Conservation (phyloP, 2,329 filamentous ascomycete genomes). For the Samsoniella hepiali region DNA sequence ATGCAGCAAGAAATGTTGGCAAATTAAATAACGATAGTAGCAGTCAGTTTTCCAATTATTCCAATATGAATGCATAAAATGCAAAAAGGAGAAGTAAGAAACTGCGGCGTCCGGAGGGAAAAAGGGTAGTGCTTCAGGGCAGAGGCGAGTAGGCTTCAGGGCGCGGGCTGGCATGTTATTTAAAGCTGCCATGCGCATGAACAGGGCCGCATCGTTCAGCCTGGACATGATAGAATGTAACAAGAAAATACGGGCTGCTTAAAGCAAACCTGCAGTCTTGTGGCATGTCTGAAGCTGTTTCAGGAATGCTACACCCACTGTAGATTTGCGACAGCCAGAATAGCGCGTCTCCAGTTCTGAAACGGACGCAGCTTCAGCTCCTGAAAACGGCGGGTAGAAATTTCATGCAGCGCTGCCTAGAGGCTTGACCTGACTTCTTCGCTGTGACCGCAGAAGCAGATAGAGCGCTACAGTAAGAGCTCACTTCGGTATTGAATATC, state of each 20-base stretch:
- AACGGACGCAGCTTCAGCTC: constrained; percentile 16
- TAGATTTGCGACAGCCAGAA: constrained; percentile 6
- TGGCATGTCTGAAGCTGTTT: constrained; percentile 12
- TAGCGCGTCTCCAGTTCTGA: constrained; percentile 13
- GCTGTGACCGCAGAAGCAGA: background rate
- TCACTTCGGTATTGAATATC: background rate
- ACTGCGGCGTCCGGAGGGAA: background rate
- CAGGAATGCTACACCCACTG: background rate
- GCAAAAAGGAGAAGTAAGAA: background rate
- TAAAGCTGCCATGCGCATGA: constrained; percentile 5
- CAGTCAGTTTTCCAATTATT: background rate
- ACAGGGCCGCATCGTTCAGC: background rate
- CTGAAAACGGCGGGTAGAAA: background rate
- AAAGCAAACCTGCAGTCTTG: background rate
- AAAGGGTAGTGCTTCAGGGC: background rate
- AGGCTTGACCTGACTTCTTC: background rate
- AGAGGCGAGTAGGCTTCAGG: background rate
- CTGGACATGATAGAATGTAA: background rate
- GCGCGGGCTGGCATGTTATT: background rate
- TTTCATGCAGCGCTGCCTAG: background rate
- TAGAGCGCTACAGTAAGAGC: background rate
- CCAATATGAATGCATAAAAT: background rate
- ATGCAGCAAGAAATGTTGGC: background rate
- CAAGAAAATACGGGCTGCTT: background rate
- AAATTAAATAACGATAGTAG: background rate